Conservation (phyloP, 208 protist species). For the Leishmania martiniquensis region DNA sequence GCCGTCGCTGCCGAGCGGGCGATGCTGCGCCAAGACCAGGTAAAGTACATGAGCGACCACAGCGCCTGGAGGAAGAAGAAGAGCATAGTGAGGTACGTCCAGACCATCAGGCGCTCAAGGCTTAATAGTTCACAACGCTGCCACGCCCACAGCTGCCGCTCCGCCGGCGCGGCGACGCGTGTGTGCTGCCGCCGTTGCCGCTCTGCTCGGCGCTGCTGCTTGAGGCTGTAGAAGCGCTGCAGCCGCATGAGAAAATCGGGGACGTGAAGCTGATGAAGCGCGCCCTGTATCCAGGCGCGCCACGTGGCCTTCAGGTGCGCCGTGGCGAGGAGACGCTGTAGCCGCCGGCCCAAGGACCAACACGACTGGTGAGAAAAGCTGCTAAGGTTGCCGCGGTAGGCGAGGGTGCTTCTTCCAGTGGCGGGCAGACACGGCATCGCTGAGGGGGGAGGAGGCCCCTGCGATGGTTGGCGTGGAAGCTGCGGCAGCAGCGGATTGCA, state of each 20-base stretch:
- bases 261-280: neutral
- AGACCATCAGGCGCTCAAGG: neutral
- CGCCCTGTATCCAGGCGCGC: neutral
- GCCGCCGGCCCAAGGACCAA: neutral
- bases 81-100: conserved; percentile 14
- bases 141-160: neutral
- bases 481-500: neutral
- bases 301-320: neutral
- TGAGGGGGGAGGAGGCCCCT: neutral
- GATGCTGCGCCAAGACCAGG: conserved; percentile 23
- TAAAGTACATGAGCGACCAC: conserved; percentile 19
- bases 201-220: neutral
- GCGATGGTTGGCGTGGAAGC: neutral
- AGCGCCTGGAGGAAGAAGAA: conserved; percentile 10
- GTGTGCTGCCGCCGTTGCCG: neutral
- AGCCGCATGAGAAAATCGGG: conserved; percentile 16
- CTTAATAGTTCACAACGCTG: neutral
- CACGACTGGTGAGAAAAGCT: neutral
- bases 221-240: neutral
- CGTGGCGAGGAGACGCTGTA: neutral
- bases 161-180: neutral
- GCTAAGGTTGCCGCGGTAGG: neutral
- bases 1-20: conserved; percentile 5
- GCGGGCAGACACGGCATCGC: neutral
- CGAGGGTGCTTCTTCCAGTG: neutral